These are phyloP conservation scores for Clavaria fumosa DNA, from an alignment of 768 basidiomycete species.

Conservation along the genomic window DNA sequence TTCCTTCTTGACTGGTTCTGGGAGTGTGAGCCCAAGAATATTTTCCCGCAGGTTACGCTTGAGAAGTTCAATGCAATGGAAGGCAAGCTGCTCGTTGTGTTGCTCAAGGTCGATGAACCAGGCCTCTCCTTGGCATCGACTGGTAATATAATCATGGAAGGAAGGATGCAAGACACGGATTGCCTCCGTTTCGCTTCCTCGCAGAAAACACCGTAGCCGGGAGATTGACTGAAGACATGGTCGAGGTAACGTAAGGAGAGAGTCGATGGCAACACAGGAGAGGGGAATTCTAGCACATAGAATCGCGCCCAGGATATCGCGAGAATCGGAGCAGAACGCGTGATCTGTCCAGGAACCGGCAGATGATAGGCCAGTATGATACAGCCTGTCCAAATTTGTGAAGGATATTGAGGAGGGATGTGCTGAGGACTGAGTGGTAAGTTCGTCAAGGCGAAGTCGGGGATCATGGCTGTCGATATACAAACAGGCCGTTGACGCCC, in stretches of 20 bases:
- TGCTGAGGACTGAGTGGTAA: not conserved
- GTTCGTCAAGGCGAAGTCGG: slow-evolving; percentile 7
- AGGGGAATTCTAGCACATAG: not conserved
- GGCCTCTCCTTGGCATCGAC: slow-evolving; percentile 2
- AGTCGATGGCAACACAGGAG: not conserved
- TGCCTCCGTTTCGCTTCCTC: not conserved
- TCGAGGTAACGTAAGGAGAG: not conserved
- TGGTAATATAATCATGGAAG: slow-evolving; percentile 7
- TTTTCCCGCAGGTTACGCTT: not conserved
- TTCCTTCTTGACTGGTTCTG: not conserved
- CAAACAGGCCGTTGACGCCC: no score
- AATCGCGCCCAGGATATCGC: not conserved
- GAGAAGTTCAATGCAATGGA: slow-evolving; percentile 1
- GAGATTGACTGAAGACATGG: not conserved
- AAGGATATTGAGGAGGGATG: not conserved
- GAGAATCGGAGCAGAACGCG: not conserved
- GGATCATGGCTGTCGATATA: slow-evolving; percentile 8
- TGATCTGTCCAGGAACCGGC: not conserved
- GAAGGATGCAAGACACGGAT: slow-evolving; percentile 8
- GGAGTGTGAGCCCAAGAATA: not conserved
- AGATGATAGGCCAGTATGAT: not conserved
- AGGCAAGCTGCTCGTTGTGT: slow-evolving; percentile 4
- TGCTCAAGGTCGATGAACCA: slow-evolving; percentile 5
- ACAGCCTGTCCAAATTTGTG: not conserved
- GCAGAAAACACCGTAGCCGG: not conserved